Conservation (phyloP, 257 asterid species). For the Solanum chiquidenum region DNA sequence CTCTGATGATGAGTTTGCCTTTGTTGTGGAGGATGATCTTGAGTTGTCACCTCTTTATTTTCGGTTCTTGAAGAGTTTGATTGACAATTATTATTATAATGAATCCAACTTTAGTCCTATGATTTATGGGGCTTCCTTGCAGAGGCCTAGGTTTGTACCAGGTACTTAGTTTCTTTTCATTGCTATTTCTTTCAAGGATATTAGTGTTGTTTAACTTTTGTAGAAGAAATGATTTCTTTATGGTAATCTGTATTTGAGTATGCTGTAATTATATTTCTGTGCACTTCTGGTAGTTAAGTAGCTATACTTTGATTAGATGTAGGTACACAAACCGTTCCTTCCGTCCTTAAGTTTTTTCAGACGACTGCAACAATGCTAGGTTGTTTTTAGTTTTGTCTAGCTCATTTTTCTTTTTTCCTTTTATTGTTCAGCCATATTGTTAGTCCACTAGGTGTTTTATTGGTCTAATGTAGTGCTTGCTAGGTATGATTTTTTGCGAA, state of each 20-base stretch:
- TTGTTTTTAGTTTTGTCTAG: not conserved
- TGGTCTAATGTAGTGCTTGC: too few relatives aligned
- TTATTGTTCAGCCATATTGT: not conserved
- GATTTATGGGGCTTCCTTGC: constrained; percentile 72
- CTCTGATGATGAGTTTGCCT: constrained; percentile 61
- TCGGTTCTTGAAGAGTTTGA: constrained; percentile 60
- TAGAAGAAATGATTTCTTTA: not conserved
- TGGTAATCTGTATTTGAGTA: not conserved
- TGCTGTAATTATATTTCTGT: not conserved
- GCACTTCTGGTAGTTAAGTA: not conserved
- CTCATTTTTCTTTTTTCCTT: not conserved
- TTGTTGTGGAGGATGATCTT: constrained; percentile 95
- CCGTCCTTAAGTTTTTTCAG: too few relatives aligned
- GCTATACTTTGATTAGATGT: not conserved
- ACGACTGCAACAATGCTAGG: not conserved
- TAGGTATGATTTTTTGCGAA: too few relatives aligned
- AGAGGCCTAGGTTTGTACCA: constrained; percentile 81
- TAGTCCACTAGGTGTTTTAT: not conserved
- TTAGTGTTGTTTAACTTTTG: not conserved
- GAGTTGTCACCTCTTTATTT: constrained; percentile 82
- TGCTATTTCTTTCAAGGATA: not conserved
- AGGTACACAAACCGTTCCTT: not conserved
- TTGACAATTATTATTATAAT: constrained; percentile 54
- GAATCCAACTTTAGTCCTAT: constrained; percentile 50
- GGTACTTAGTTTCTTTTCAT: constrained; percentile 24